Percentiles rank a stretch among this genome's conserved stretches.
These are phyloP conservation scores for Trichoderma gracile DNA, from an alignment of 2,329 filamentous ascomycete genomes.

Conservation along the genomic window DNA sequence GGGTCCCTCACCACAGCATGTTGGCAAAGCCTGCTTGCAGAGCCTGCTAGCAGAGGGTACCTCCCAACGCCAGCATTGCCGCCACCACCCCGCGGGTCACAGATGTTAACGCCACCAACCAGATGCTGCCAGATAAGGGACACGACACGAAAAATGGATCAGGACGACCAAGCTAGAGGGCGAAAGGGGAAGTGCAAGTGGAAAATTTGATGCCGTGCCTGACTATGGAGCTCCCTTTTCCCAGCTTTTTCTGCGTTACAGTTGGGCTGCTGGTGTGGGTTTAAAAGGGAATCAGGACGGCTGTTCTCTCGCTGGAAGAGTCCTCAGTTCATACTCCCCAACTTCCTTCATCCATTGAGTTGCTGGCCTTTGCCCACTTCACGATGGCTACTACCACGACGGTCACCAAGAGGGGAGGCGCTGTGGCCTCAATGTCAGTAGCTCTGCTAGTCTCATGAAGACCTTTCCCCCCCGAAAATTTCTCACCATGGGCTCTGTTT, in stretches of 20 bases:
- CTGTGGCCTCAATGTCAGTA: conserved; percentile 21
- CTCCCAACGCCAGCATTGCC: background rate
- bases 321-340: conserved; percentile 9
- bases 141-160: conserved; percentile 22
- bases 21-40: background rate
- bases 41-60: conserved; percentile 13
- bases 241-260: conserved; percentile 11
- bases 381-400: conserved; percentile 23
- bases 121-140: conserved; percentile 18
- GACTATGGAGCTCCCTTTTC: conserved; percentile 23
- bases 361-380: background rate
- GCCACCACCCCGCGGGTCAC: conserved; percentile 1
- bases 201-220: conserved; percentile 24
- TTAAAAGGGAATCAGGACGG: conserved; percentile 7
- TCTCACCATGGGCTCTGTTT: background rate
- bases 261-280: conserved; percentile 11
- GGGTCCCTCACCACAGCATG: background rate
- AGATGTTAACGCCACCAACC: conserved; percentile 3
- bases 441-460: background rate
- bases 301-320: background rate
- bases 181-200: conserved; percentile 3
- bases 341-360: conserved; percentile 8
- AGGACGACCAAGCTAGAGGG: background rate
- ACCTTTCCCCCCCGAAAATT: background rate
- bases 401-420: conserved; percentile 19